phyloP scores from a whole-genome alignment of 768 basidiomycete species.

The Agrocybe praecox region DNA sequence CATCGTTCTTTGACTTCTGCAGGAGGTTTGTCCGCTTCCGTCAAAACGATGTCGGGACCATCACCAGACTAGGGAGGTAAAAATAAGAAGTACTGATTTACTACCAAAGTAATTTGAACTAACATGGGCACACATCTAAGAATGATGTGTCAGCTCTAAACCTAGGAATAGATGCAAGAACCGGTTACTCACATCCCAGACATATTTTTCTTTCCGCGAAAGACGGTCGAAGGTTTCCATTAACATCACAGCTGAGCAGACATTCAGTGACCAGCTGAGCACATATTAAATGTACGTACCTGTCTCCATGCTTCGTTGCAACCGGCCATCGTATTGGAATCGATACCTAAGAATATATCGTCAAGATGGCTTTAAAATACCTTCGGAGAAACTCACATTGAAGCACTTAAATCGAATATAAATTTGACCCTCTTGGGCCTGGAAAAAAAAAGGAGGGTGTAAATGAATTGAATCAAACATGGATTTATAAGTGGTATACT shows the following conservation, averaged over 20 bases:
- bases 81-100: not conserved
- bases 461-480: not conserved
- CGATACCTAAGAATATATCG: constrained; percentile 55
- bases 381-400: constrained; percentile 43
- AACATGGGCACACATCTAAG: constrained; percentile 67
- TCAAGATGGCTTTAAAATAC: too few relatives aligned
- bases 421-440: constrained; percentile 72
- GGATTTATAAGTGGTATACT: constrained; percentile 37
- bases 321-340: constrained; percentile 71
- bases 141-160: not conserved
- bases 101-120: constrained; percentile 17
- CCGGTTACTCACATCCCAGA: constrained; percentile 65
- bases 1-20: constrained; percentile 59
- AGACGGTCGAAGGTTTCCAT: constrained; percentile 73
- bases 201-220: constrained; percentile 68
- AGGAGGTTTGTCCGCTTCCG: constrained; percentile 50
- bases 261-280: not conserved
- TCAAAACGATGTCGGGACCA: constrained; percentile 55
- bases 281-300: constrained; percentile 34
- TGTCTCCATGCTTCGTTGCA: constrained; percentile 66
- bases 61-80: constrained; percentile 57
- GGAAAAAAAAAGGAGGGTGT: not conserved
- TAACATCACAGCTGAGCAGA: constrained; percentile 62
- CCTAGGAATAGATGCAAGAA: not conserved
- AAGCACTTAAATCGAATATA: constrained; percentile 70